phyloP scores from a whole-genome alignment of 2,329 filamentous ascomycete species.

The Whalleya microplaca region DNA sequence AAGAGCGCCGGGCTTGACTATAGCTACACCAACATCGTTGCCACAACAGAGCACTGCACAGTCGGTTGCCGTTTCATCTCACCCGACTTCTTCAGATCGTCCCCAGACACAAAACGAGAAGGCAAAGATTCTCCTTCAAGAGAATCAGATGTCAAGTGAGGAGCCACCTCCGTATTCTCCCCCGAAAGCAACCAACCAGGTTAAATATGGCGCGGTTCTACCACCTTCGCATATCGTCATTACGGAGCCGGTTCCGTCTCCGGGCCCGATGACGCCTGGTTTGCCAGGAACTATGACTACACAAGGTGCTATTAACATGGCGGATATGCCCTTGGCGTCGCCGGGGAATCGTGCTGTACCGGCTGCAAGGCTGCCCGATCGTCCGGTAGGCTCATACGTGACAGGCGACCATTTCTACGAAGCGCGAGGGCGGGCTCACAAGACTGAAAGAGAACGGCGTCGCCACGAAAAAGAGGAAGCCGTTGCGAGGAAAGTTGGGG shows the following conservation, averaged over 20 bases:
- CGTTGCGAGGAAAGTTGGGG: conserved; percentile 58
- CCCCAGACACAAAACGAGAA: conserved; percentile 42
- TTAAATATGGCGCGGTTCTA: conserved; percentile 61
- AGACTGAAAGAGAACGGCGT: conserved; percentile 54
- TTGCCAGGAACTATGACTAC: conserved; percentile 65
- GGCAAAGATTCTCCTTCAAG: conserved; percentile 43
- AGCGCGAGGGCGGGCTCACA: conserved; percentile 46
- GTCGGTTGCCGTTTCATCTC: conserved; percentile 35
- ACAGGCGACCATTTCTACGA: conserved; percentile 48
- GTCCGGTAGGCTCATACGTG: conserved; percentile 50
- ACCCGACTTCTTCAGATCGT: conserved; percentile 23
- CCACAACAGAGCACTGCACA: conserved; percentile 26
- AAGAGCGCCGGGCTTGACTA: conserved; percentile 22
- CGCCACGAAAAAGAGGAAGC: conserved; percentile 70
- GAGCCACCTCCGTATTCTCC: conserved; percentile 62
- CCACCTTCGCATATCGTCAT: conserved; percentile 56
- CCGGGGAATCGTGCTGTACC: conserved; percentile 29
- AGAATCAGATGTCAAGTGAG: conserved; percentile 42
- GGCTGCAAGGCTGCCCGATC: conserved; percentile 44
- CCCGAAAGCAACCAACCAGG: conserved; percentile 43
- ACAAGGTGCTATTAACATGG: conserved; percentile 63
- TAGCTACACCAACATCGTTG: conserved; percentile 20
- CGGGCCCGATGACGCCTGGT: conserved; percentile 65
- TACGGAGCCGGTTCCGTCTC: conserved; percentile 57
- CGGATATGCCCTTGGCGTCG: conserved; percentile 60